Conservation (phyloP, 768 basidiomycete genomes). For the Tulasnella sp. region DNA sequence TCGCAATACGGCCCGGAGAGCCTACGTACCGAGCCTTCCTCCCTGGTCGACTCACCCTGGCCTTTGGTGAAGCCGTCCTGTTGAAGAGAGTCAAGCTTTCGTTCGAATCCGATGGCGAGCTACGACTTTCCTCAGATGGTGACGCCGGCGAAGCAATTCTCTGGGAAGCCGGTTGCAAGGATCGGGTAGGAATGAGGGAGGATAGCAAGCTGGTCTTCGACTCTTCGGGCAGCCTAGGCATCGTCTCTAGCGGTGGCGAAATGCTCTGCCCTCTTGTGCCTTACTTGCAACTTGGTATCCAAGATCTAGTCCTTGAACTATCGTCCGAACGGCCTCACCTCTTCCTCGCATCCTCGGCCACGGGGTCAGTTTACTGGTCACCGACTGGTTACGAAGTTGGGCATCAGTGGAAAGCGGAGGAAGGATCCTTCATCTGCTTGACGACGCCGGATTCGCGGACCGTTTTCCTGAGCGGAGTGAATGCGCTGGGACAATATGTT, state of each 20-base stretch:
- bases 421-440: not conserved
- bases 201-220: constrained; percentile 12
- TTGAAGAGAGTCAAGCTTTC: constrained; percentile 18
- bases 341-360: constrained; percentile 7
- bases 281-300: not conserved
- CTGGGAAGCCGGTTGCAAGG: constrained; percentile 16
- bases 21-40: constrained; percentile 20
- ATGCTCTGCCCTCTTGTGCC: constrained; percentile 16
- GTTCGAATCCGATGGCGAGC: constrained; percentile 21
- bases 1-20: constrained; percentile 24
- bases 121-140: not conserved
- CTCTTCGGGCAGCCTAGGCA: not conserved
- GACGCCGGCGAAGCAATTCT: not conserved
- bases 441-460: not conserved
- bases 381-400: constrained; percentile 19
- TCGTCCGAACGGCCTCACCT: constrained; percentile 23
- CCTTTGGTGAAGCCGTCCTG: constrained; percentile 18
- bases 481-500: constrained; percentile 25
- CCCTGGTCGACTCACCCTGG: constrained; percentile 22
- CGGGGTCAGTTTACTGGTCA: constrained; percentile 21
- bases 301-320: constrained; percentile 12
- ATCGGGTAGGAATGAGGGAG: not conserved
- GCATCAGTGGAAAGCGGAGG: not conserved
- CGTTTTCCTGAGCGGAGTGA: constrained; percentile 21
- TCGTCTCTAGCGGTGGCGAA: constrained; percentile 18